Evolutionary conservation across 306 rosid genomes (phyloP), one percentile per base, ranked within the genome.

Genomic region (Begonia masoniana): DNA sequence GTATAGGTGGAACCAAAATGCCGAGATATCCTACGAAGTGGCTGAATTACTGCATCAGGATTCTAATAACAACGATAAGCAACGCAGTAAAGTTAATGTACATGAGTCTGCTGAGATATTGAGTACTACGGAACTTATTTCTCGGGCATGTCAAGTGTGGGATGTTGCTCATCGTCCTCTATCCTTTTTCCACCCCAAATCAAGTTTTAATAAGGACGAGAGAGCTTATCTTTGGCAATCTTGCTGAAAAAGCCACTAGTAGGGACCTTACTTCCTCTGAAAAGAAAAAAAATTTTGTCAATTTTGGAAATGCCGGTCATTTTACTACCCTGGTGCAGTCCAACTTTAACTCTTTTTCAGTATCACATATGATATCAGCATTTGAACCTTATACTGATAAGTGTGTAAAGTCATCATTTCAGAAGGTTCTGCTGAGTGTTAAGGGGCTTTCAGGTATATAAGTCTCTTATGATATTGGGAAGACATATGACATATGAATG

Each of bases 121-220:
- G 64, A 81, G 70, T 74, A 82, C 76, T 0, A 39, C 79, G 63
- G 80, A 65, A 65, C 75, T 91, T 53, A 67, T 81, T 68, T 67
- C 87, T 26, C 74, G 81, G 11, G 62, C 81, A 39, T 82, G 94
- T 50, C 87, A 71, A 62, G 56, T 82, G 71, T 82, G 87, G 82
- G 74, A 75, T 80, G 73, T 71, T 58, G 94, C 91, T 15, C 75
- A 77, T 75, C 69, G 72, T 21, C 84, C 97, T 0, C 70, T 85
- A 66, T 67, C 62, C 10, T 55, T 68, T 43, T 63, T 72, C 60
- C 80, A 59, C 56, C 53, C 62, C 0, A 72, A 76, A 71, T 70
- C 43, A 55, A 45, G 50, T 56, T 63, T 57, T 39, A 62, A 68
- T 47, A 68, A 26, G 60, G 74, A 69, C 56, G 72, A 53, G 47